Evolutionary conservation across 2,329 filamentous ascomycete genomes (phyloP).

Genomic region (Graphilbum sp.): DNA sequence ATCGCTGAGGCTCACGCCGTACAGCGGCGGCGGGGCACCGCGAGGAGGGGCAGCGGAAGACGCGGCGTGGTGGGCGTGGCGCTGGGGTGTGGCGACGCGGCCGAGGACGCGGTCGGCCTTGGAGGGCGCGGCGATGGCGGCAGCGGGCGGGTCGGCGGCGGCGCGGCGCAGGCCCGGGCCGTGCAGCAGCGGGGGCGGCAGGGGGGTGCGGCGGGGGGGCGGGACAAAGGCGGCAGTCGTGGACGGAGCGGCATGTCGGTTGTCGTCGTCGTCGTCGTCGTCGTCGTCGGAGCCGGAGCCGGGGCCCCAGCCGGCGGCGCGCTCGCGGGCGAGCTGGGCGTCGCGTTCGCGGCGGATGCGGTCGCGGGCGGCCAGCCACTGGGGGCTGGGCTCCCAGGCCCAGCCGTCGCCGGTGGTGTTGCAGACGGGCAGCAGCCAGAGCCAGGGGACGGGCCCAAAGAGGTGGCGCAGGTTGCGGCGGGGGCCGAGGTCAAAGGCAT

Average conservation of each 20-base stretch:
- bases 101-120: conserved; percentile 44
- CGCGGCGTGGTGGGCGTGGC: conserved; percentile 31
- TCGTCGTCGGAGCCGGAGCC: conserved; percentile 15
- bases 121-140: conserved; percentile 23
- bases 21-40: conserved; percentile 17
- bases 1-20: background rate
- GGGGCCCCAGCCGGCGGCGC: conserved; percentile 50
- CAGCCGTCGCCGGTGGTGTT: conserved; percentile 88
- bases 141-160: conserved; percentile 7
- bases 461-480: conserved; percentile 64
- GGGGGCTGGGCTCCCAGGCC: conserved; percentile 74
- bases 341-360: conserved; percentile 39
- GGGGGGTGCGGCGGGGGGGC: conserved; percentile 10
- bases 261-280: conserved; percentile 6
- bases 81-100: too few relatives aligned
- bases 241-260: conserved; percentile 4
- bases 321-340: conserved; percentile 45
- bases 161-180: conserved; percentile 2
- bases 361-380: conserved; percentile 60
- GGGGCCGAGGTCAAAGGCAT: conserved; percentile 85
- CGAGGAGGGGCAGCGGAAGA: background rate
- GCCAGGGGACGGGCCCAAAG: conserved; percentile 53
- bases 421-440: conserved; percentile 69
- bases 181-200: conserved; percentile 4
- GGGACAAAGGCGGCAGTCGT: too few relatives aligned